These are phyloP conservation scores for Oryza meridionalis DNA, from an alignment of 176 grass and related monocot genomes.

Conservation along the genomic window DNA sequence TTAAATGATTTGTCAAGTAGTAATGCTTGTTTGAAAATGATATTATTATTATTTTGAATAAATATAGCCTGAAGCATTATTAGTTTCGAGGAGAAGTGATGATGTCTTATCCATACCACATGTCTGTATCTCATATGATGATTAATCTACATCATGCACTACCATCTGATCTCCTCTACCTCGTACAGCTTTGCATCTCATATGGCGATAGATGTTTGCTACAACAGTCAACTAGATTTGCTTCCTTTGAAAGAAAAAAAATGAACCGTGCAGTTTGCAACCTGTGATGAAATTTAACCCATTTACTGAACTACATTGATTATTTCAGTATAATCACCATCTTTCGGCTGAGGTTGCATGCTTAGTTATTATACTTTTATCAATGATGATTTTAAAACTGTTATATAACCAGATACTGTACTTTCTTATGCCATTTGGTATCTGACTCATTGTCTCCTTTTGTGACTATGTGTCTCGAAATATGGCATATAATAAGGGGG, in stretches of 20 bases:
- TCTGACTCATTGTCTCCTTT: slow-evolving; percentile 20
- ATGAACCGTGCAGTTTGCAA: neutral
- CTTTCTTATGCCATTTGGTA: neutral
- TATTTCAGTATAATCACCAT: slow-evolving; percentile 38
- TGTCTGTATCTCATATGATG: slow-evolving; percentile 33
- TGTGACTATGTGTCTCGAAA: neutral
- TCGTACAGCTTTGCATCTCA: neutral
- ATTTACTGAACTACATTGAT: slow-evolving; percentile 27
- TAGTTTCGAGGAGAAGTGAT: slow-evolving; percentile 6
- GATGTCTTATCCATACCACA: slow-evolving; percentile 33
- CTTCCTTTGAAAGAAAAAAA: neutral
- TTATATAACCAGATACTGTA: neutral
- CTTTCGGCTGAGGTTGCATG: slow-evolving; percentile 32
- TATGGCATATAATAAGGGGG: slow-evolving; percentile 30
- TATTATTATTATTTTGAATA: neutral
- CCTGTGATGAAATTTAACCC: slow-evolving; percentile 18
- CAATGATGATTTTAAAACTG: neutral
- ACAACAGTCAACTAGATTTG: neutral
- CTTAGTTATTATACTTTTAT: neutral
- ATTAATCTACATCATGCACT: slow-evolving; percentile 26
- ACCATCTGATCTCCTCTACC: slow-evolving; percentile 43
- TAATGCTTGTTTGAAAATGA: neutral
- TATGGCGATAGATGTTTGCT: neutral
- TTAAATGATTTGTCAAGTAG: too few relatives aligned
- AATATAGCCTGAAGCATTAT: neutral